These are phyloP conservation scores for Knoxdaviesia capensis DNA, from an alignment of 2,329 filamentous ascomycete species.

Conservation along the genomic window DNA sequence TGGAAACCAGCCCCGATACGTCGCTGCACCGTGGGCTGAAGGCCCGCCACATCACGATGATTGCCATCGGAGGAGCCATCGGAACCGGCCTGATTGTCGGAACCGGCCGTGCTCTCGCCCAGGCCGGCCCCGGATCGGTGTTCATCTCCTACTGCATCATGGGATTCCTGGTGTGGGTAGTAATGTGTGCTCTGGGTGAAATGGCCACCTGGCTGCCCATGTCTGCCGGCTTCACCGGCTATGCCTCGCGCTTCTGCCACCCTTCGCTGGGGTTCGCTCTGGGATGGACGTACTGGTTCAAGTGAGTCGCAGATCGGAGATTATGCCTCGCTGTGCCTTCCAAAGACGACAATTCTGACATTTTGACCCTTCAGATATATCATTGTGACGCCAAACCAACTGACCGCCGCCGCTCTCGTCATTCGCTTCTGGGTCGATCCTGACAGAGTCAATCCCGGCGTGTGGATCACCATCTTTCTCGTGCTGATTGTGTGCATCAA, in stretches of 20 bases:
- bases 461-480: conserved; percentile 58
- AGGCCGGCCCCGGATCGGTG: conserved; percentile 41
- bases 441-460: conserved; percentile 51
- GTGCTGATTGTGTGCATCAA: conserved; percentile 44
- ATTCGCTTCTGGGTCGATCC: conserved; percentile 56
- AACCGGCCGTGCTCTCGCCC: conserved; percentile 32
- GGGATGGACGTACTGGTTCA: conserved; percentile 37
- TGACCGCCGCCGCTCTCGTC: conserved; percentile 62
- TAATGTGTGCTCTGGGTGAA: conserved; percentile 66
- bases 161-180: conserved; percentile 55
- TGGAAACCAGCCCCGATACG: conserved; percentile 27
- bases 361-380: conserved; percentile 47
- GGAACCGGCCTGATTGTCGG: conserved; percentile 59
- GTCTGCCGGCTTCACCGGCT: conserved; percentile 62
- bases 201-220: conserved; percentile 73
- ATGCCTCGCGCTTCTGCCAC: conserved; percentile 61
- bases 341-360: not conserved
- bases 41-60: conserved; percentile 35
- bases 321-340: not conserved
- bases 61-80: conserved; percentile 56
- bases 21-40: conserved; percentile 30
- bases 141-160: conserved; percentile 52
- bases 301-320: conserved; percentile 10
- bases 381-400: conserved; percentile 67
- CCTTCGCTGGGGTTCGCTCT: conserved; percentile 64